Evolutionary conservation across 306 rosid genomes (phyloP), one percentile per base, ranked within the genome.

Genomic region (Abrus precatorius): DNA sequence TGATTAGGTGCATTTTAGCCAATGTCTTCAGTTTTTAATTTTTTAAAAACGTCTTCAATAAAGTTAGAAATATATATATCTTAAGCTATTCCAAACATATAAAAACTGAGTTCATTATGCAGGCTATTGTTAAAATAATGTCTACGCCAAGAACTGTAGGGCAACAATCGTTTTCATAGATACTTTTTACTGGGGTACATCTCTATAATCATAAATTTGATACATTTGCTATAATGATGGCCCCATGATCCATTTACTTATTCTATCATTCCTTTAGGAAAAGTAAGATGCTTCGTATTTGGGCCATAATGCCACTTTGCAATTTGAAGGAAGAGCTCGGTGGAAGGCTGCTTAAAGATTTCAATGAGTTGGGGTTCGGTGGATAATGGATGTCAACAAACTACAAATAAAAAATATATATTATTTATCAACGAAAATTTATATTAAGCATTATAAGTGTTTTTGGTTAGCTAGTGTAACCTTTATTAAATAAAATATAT

Each of bases 211-310:
- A 50, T 36, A 12, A 10, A n/a, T 28, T 14, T 54, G 33, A 20
- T 44, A 54, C 61, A 43, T 64, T 59, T 27, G 33, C 8, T 12
- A 38, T 32, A 29, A 73, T 9, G 10, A 66, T 56, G 77, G 80
- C 11, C 69, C 80, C 84, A 44, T 54, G 60, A 44, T 27, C 61
- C 66, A 52, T 53, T 44, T 45, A 47, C 28, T 62, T 75, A 62
- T 30, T 10, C 74, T 29, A 29, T n/a, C 44, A 29, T 72, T 29
- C 43, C 41, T 52, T 63, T 10, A 61, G 54, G 9, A 3, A 70
- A 48, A 70, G 77, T 4, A 43, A 73, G 65, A 40, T 77, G 81
- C 73, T 44, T 65, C 36, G 32, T 12, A 38, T 69, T 69, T 70
- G 72, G 70, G 68, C 28, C 78, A 52, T 40, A 69, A 60, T 60